Evolutionary conservation across 495 filamentous ascomycete species (phyloP), one percentile per base, ranked within the genome.

Genomic region (Hypoxylon fuscum): DNA sequence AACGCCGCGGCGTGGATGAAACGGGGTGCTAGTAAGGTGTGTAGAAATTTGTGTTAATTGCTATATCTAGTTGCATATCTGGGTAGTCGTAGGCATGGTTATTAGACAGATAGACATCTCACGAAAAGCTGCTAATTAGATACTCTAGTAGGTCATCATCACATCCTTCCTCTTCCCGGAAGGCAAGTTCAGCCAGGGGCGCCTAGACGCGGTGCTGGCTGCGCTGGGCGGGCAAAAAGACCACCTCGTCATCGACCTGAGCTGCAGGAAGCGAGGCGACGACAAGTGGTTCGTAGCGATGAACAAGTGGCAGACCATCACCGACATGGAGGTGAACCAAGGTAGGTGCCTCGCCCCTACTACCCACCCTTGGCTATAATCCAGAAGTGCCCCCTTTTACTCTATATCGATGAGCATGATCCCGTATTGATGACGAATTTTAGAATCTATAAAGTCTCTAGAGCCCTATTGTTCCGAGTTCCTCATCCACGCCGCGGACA

Each of bases 231-330:
- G 87, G 29, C 88, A 94, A 71, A 89, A 81, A 64, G 79, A 81
- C 46, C 93, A 92, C 74, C 83, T 98, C 44, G 95, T 98, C 55
- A 91, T 98, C 71, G 95, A 98, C 74, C 82, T 98, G 15, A 96
- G 91, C 70, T 98, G 95, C 68, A 85, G 95, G 38, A 77, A 85
- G 40, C 85, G 86, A 54, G 90, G 82, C 14, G 78, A 85, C 11
- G 83, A 84, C 10, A 83, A 62, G 44, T 98, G 95, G 93, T 88
- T 91, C 58, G 94, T 98, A 23, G 94, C 95, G 35, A 98, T 95
- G 91, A 89, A 98, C 72, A 94, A 96, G 74, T 98, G 95, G 95
- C 94, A 97, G 78, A 94, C 90, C 3, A 87, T 98, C 55, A 98
- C 95, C 1, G 91, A 96, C 70, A 93, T 96, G 87, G 94, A 97